Percentiles rank a stretch among this genome's conserved stretches.
Evolutionary conservation across 805 yeast genomes (phyloP).

Genomic region (Candida pseudoglaebosa): DNA sequence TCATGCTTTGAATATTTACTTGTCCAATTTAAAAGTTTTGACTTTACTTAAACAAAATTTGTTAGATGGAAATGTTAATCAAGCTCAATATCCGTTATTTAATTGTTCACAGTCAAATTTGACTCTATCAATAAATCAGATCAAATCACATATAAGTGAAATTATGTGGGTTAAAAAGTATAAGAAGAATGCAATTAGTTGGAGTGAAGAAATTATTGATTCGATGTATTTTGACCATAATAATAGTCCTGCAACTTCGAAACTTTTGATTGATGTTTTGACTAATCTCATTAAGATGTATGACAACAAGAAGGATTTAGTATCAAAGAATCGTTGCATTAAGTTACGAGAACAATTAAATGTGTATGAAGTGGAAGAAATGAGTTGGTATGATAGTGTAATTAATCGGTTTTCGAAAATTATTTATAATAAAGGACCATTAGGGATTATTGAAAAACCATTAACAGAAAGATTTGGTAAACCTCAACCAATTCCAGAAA

Average conservation of each 20-base stretch:
- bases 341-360: constrained; percentile 21
- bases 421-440: constrained; percentile 38
- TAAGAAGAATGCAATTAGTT: constrained; percentile 34
- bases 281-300: constrained; percentile 33
- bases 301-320: constrained; percentile 17
- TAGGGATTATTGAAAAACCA: constrained; percentile 39
- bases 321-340: constrained; percentile 24
- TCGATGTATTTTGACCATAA: constrained; percentile 29
- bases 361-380: constrained; percentile 21
- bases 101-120: constrained; percentile 29
- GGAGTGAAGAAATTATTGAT: constrained; percentile 41
- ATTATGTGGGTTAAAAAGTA: constrained; percentile 39
- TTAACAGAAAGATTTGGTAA: constrained; percentile 36
- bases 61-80: constrained; percentile 15
- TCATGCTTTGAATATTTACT: constrained; percentile 32
- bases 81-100: constrained; percentile 32
- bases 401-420: constrained; percentile 33
- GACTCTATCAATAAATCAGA: constrained; percentile 25
- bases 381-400: constrained; percentile 31
- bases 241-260: constrained; percentile 21
- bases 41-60: constrained; percentile 16
- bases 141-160: constrained; percentile 38
- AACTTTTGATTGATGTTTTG: constrained; percentile 28
- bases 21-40: constrained; percentile 29
- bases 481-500: constrained; percentile 28